Evolutionary conservation across 2,329 filamentous ascomycete species (phyloP).

Genomic region (Penicillium sp.): DNA sequence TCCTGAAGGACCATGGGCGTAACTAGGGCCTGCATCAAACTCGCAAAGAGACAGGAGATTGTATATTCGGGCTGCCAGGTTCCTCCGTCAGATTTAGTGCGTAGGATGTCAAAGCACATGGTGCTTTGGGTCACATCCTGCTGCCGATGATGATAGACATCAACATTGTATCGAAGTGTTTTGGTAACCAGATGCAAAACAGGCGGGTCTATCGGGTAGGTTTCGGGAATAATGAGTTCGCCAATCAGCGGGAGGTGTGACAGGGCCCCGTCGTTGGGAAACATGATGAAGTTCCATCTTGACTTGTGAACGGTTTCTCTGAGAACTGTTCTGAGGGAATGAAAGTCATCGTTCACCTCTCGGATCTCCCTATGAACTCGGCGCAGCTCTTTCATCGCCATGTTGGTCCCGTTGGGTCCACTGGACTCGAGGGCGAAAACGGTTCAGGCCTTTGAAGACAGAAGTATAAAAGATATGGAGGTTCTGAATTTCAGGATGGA

Average conservation of each 20-base stretch:
- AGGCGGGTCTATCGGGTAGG: conserved; percentile 4
- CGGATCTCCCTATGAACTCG: conserved; percentile 10
- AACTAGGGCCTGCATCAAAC: conserved; percentile 14
- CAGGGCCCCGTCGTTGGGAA: conserved; percentile 14
- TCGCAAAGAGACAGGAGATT: conserved; percentile 14
- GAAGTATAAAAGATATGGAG: no score
- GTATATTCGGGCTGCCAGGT: conserved; percentile 13
- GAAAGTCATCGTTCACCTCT: conserved; percentile 14
- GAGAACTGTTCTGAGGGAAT: conserved; percentile 14
- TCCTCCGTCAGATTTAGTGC: background rate
- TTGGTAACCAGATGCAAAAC: conserved; percentile 14
- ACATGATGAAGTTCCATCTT: conserved; percentile 15
- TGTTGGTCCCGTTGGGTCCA: background rate
- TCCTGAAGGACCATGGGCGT: conserved; percentile 9
- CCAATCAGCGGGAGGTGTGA: conserved; percentile 14
- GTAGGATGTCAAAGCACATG: conserved; percentile 16
- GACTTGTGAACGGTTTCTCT: conserved; percentile 9
- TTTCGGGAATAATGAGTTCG: conserved; percentile 11
- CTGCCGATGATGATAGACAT: background rate
- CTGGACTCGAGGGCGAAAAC: background rate
- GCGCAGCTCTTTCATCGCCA: conserved; percentile 6
- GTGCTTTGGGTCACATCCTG: conserved; percentile 4
- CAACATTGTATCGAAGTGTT: conserved; percentile 5
- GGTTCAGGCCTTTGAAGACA: background rate
- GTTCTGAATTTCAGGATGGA: background rate